Evolutionary conservation across 176 grass and related monocot genomes (phyloP), one percentile per base, ranked within the genome.

Genomic region (Musa schizocarpa): DNA sequence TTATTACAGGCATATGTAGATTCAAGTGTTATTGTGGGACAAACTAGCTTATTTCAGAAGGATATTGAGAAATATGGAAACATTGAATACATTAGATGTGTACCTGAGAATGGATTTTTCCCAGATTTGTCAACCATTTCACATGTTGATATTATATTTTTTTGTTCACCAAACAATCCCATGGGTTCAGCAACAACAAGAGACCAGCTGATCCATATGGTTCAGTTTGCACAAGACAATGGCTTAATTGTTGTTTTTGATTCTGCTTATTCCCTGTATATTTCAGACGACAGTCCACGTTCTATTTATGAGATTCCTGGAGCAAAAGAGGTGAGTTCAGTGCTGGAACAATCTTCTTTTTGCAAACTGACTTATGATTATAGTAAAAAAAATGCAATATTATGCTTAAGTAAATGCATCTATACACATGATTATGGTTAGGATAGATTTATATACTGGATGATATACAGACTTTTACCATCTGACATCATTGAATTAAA

Each of bases 251-350:
- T 94, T 74, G 73, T 99, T 43, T 98, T 89, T 73, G 95, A 99
- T 88, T 94, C 95, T 52, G 95, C 95, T 75, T 99, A 94, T 87
- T 88, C 95, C 13, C 82, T 89, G 88, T 92, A 92, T 73, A 92
- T 92, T 78, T 92, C 84, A 79, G 86, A 92, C 73, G 89, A 86
- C 78, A 87, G 78, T 51, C 91, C 95, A 68, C 82, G 78, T 57
- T 92, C 95, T 49, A 94, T 99, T 71, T 99, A 81, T 87, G 91
- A 92, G 85, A 99, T 94, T 84, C 88, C 88, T 73, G 95, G 95
- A 79, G 86, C 95, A 71, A 99, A 87, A 74, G 95, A 99, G 86
- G 90, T 93, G 43, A 43, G 73, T 34, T 54, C 26, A 80, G 16
- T 66, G 12, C 49, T 82, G 52, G 5, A 56, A 34, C 4, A 14